Percentiles rank a stretch among this genome's conserved stretches.
Conservation (phyloP, 1,139 yeast species). For the Pneumocystis sp. region DNA sequence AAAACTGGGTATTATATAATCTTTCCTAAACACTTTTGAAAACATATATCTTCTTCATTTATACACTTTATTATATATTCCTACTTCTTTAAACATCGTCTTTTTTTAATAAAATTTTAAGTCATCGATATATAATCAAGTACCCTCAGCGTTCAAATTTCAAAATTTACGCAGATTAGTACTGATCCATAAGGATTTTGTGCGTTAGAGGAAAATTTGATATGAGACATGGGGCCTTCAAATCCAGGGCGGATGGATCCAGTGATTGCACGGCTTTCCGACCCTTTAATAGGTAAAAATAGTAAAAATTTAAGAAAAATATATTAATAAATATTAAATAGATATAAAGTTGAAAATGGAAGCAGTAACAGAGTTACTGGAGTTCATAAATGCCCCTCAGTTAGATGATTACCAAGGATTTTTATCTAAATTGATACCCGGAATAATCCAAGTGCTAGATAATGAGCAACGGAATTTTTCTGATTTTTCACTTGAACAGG, state of each 20-base stretch:
- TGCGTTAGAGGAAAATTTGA: not conserved
- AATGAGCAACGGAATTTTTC: slow-evolving; percentile 60
- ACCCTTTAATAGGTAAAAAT: not conserved
- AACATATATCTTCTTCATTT: too few relatives aligned
- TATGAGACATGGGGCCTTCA: not conserved
- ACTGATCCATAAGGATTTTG: not conserved
- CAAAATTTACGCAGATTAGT: not conserved
- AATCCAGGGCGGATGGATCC: not conserved
- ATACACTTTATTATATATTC: not conserved
- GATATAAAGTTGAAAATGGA: slow-evolving; percentile 51
- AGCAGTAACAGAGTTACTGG: slow-evolving; percentile 66
- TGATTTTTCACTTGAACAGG: slow-evolving; percentile 39
- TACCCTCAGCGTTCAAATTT: not conserved
- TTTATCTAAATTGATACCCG: slow-evolving; percentile 45
- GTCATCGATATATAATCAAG: not conserved
- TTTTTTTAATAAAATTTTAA: too few relatives aligned
- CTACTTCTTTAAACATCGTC: too few relatives aligned
- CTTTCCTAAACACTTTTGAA: not conserved
- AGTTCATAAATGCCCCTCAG: slow-evolving; percentile 43
- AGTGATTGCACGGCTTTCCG: not conserved
- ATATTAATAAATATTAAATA: slow-evolving; percentile 12
- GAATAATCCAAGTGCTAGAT: slow-evolving; percentile 44
- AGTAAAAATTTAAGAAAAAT: not conserved
- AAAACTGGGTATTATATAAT: not conserved
- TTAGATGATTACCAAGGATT: slow-evolving; percentile 28